These are phyloP conservation scores for Suillus hirtellus DNA, from an alignment of 768 basidiomycete species.

Conservation along the genomic window DNA sequence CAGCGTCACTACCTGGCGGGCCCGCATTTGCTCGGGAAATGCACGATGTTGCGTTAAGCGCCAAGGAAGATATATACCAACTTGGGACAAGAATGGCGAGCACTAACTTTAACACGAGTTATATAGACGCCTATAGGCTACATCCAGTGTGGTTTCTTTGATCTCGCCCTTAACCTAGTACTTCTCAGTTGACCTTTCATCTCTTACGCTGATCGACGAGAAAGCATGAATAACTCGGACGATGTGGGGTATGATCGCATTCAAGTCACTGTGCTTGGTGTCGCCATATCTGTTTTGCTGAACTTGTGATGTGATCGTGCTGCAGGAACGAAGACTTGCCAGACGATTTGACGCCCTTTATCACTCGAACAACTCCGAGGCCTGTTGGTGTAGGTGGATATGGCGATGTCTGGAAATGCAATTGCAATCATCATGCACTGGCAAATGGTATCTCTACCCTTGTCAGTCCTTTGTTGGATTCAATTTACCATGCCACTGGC, in stretches of 20 bases:
- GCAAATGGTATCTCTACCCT: background rate
- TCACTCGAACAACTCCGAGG: background rate
- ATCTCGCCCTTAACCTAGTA: too few relatives aligned
- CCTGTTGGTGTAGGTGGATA: background rate
- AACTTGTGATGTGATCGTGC: background rate
- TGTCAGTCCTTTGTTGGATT: background rate
- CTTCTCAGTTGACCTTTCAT: too few relatives aligned
- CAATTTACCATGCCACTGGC: background rate
- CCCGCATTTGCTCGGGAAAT: too few relatives aligned
- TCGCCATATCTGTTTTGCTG: background rate
- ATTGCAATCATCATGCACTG: too few relatives aligned
- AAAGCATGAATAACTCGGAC: background rate
- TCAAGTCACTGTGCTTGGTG: background rate
- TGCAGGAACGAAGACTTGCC: background rate
- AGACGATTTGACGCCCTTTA: background rate
- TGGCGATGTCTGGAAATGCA: background rate
- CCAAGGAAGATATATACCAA: too few relatives aligned
- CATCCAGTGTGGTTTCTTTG: too few relatives aligned
- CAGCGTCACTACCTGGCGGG: too few relatives aligned
- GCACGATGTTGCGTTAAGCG: too few relatives aligned
- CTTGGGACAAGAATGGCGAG: too few relatives aligned
- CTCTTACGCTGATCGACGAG: background rate
- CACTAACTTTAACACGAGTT: too few relatives aligned
- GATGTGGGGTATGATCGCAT: background rate
- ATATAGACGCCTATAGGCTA: too few relatives aligned